phyloP scores from a whole-genome alignment of 169 alveolate species.

The Perkinsus chesapeaki region DNA sequence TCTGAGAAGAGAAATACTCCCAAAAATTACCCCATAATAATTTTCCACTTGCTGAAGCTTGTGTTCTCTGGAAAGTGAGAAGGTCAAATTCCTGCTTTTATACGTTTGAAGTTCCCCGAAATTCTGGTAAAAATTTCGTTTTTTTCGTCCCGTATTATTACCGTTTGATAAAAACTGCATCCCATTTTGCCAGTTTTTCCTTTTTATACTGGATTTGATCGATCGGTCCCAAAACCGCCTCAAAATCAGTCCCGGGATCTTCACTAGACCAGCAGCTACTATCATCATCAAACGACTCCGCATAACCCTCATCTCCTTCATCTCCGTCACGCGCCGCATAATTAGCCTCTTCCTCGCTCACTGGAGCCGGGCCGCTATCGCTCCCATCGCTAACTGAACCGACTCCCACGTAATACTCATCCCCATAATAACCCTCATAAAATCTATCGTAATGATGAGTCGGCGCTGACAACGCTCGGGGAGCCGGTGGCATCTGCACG shows the following conservation, averaged over 20 bases:
- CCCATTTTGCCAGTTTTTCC: neutral
- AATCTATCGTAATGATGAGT: neutral
- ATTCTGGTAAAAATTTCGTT: too few species aligned
- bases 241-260: neutral
- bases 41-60: neutral
- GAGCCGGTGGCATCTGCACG: neutral
- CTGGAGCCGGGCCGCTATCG: too few species aligned
- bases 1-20: neutral
- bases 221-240: neutral
- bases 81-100: neutral
- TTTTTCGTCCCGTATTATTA: neutral
- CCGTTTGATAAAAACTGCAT: neutral
- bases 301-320: neutral
- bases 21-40: neutral
- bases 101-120: neutral
- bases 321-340: neutral
- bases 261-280: neutral
- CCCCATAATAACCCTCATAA: neutral
- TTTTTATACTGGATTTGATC: neutral
- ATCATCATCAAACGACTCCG: neutral
- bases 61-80: neutral
- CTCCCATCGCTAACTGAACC: neutral
- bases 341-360: too few species aligned
- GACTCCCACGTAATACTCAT: neutral
- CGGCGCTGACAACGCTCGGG: neutral